Percentiles rank a stretch among this genome's conserved stretches.
Conservation (phyloP, 108 stramenopile species). For the Fragilaria crotonensis region DNA sequence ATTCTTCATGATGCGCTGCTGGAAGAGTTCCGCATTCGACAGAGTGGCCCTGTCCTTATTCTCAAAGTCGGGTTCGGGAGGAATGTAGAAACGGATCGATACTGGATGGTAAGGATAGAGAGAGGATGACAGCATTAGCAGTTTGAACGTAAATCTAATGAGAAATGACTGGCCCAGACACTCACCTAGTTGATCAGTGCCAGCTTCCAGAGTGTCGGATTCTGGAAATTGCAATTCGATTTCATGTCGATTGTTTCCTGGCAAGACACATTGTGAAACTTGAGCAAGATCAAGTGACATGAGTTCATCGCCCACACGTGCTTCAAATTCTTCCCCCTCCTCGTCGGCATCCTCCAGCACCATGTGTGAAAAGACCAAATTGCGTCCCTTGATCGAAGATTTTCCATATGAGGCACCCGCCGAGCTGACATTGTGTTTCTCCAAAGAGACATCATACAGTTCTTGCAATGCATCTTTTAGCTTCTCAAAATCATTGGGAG, state of each 20-base stretch:
- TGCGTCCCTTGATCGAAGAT: constrained; percentile 42
- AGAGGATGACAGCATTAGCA: too few relatives aligned
- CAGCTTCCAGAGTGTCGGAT: constrained; percentile 78
- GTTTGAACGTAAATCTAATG: too few relatives aligned
- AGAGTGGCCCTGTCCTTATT: constrained; percentile 60
- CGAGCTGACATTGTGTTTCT: constrained; percentile 56
- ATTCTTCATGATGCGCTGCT: constrained; percentile 65
- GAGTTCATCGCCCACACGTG: constrained; percentile 79
- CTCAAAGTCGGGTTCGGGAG: constrained; percentile 84
- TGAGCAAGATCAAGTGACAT: constrained; percentile 73
- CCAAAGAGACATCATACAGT: constrained; percentile 43
- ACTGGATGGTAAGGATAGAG: constrained; percentile 30
- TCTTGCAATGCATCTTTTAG: constrained; percentile 36
- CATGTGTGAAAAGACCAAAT: constrained; percentile 72
- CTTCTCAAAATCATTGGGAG: constrained; percentile 44
- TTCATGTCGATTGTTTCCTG: constrained; percentile 86
- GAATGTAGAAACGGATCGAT: constrained; percentile 89
- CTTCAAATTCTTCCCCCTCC: constrained; percentile 85
- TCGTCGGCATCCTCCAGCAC: constrained; percentile 75
- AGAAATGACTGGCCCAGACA: too few relatives aligned
- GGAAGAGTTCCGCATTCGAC: constrained; percentile 71
- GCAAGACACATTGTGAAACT: constrained; percentile 83
- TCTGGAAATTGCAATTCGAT: constrained; percentile 90
- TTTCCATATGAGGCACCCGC: constrained; percentile 72
- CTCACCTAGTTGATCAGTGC: constrained; percentile 71